Base-by-base conservation (phyloP, 139 green algal genomes). In the Desmodesmus armatus region DNA sequence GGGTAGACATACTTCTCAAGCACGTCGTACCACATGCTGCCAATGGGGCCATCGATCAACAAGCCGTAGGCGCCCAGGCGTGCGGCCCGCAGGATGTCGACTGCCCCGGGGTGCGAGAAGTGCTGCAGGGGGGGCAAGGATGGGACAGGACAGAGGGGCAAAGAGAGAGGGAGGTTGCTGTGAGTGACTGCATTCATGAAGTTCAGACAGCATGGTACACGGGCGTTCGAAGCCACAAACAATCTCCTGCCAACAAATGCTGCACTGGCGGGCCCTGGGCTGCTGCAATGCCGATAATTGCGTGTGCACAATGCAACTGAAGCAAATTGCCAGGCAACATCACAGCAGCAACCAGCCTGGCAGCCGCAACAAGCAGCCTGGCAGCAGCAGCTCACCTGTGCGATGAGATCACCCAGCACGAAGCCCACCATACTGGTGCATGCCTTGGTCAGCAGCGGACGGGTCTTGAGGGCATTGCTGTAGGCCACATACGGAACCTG, bases 401-500 rank as follows among this genome's bases (percentile, higher is more conserved):
- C 93, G 19, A 95, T 78, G 3, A 91, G 31, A 60, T 96, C 93
- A 27, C 93, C 93, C 5, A 96, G 58, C 1, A 92, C 76, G 65
- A 96, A 96, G 13, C 93, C 93, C 2, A 92, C 43, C 21, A 95
- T 87, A 19, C 66, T 88, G 7, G 91, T 96, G 31, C 85, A 51
- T 0, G 90, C 88, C 62, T 96, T 96, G 27, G 92, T 94, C 1
- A 39, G 35, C 7, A 94, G 71, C 0, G 93, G 93, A 39, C 91
- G 55, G 3, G 51, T 41, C 65, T 89, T 83, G 3, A 96, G 72
- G 4, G 82, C 77, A 19, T 44, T 29, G 69, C 80, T 76, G 66
- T 94, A 94, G 0, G 33, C 37, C 3, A 35, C 31, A 63, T 83
- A 82, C 25, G 80, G 80, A 49, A 49, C 80, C n/a, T n/a, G n/a